phyloP scores from a whole-genome alignment of 164 flowering plant species.

The Annona squamosa region DNA sequence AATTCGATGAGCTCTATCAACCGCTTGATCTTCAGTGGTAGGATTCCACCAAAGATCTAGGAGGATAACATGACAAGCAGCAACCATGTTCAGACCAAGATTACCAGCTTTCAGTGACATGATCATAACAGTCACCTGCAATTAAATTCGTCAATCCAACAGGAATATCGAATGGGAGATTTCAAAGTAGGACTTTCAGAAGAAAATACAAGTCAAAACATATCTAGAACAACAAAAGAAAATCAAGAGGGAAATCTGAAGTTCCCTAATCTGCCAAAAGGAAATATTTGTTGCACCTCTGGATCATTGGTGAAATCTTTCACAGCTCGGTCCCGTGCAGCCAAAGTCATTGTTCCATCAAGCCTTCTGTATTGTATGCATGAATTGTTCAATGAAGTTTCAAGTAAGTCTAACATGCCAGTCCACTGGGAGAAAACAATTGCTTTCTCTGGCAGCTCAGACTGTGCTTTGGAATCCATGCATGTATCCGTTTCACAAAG shows the following conservation, averaged over 20 bases:
- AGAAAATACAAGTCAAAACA: neutral
- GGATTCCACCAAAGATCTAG: constrained; percentile 99
- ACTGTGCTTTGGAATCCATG: neutral
- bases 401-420: constrained; percentile 79
- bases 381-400: constrained; percentile 44
- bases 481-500: constrained; percentile 1
- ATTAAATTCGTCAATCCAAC: constrained; percentile 4
- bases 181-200: neutral
- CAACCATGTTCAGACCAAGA: constrained; percentile 93
- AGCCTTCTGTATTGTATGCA: constrained; percentile 59
- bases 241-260: neutral
- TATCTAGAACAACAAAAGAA: neutral
- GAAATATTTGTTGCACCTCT: constrained; percentile 46
- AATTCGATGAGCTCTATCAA: constrained; percentile 95
- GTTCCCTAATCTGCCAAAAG: neutral
- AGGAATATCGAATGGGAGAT: neutral
- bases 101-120: constrained; percentile 98
- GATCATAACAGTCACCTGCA: constrained; percentile 86
- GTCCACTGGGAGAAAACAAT: constrained; percentile 98
- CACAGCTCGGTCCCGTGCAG: constrained; percentile 72
- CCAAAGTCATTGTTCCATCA: constrained; percentile 84
- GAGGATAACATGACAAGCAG: constrained; percentile 89
- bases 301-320: constrained; percentile 76
- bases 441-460: constrained; percentile 35
- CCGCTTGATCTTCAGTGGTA: constrained; percentile 94